Base-by-base conservation (phyloP, 305 asterid species). In the Fraxinus albicans region DNA sequence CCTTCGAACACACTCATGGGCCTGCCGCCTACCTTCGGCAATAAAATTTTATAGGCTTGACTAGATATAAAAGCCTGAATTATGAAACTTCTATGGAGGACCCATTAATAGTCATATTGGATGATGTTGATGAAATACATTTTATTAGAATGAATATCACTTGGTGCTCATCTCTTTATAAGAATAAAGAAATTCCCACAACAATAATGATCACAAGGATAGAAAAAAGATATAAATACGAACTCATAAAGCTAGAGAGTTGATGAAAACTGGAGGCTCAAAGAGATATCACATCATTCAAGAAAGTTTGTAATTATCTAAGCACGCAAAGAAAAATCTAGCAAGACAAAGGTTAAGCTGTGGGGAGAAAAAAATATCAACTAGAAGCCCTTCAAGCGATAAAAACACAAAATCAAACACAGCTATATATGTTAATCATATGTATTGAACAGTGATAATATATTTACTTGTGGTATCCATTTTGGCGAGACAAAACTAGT, bases 401-500 rank as follows among this genome's bases (percentile, higher is more conserved):
- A 58, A 40, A 74, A 17, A 47, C 47, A 50, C 42, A 75, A 13
- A 84, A 81, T 80, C 12, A 55, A 17, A 38, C n/a, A 12, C 44
- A 34, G 65, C 35, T n/a, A 50, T 63, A 53, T 8, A 83, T 17
- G 81, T 73, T 47, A 80, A 47, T 38, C 77, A 55, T 72, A 70
- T 60, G 17, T 4, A 38, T 12, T 67, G 50, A 40, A 47, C 36
- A 15, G 77, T 36, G 60, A 42, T 12, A 23, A 33, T 25, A 55
- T 53, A 21, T 47, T 81, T 86, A 93, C 98, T 97, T 95, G 98
- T 34, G 98, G 98, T 67, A 95, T 98, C 98, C 98, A 95, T 91
- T 93, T 95, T 80, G 96, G 97, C 25, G 98, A 95, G 86, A 95
- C 98, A 87, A 95, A 93, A 85, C 98, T 93, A 74, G 98, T 93